Evolutionary conservation across 1,284 basidiomycete genomes (phyloP), one percentile per base, ranked within the genome.

Genomic region (Trichosporon sp.): DNA sequence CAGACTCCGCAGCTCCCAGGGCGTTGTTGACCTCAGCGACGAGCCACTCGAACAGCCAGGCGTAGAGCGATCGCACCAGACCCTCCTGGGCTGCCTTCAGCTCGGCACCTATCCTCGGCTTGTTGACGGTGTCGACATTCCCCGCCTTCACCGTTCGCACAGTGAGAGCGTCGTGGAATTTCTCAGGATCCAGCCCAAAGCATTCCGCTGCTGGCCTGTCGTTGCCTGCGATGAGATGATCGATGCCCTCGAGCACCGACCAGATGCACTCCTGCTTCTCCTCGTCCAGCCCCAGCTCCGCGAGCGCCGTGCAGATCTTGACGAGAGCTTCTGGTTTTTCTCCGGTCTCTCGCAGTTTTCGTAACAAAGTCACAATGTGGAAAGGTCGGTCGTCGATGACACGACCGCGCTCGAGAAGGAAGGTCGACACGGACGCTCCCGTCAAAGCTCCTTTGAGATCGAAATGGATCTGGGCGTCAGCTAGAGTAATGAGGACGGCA

Each of bases 381-480:
- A 68, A 68, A 3, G 66, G 58, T 27, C 60, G 56, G 33, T 44
- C 29, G 27, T 63, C 64, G 19, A 64, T 68, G n/a, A 68, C 66
- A 44, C 66, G 66, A 4, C 59, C 66, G 0, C 64, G 66, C 29
- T 68, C 66, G 33, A 68, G 66, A 2, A 68, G 58, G 44, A 65
- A 68, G 29, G 66, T 65, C 6, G 66, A 65, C n/a, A 68, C 61
- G 29, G 64, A 68, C 8, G 66, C 64, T 23, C 66, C 66, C 4
- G 61, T 54, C 9, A 63, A 54, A 13, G 57, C 58, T 33, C 58
- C 62, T 13, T 46, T 46, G 2, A 23, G 14, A 32, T 58, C 61
- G 19, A 68, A 68, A 56, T 65, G 64, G 36, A 68, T 63, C 66
- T 68, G 27, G 0, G 1, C 13, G 64, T 68, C 14, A 65, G 62